Evolutionary conservation across 2,329 filamentous ascomycete species (phyloP).

Genomic region (Colletotrichum ledebouriae): DNA sequence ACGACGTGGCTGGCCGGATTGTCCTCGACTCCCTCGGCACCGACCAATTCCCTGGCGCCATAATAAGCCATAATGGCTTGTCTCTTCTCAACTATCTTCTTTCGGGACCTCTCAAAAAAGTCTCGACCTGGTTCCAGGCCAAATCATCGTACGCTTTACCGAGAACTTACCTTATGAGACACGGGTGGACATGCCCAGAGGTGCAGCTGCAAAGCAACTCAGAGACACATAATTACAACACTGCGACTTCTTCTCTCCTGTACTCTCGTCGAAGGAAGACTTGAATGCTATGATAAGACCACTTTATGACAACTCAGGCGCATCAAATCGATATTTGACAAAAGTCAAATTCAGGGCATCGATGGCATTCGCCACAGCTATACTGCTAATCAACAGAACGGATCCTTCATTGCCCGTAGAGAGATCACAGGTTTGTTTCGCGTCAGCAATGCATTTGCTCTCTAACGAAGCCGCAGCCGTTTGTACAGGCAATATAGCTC

Average conservation of each 20-base stretch:
- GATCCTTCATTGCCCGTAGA: conserved; percentile 36
- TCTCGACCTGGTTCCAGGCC: conserved; percentile 4
- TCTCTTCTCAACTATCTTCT: conserved; percentile 34
- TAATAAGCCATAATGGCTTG: conserved; percentile 15
- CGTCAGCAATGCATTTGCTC: conserved; percentile 25
- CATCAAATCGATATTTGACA: not conserved
- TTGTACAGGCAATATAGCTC: conserved; percentile 37
- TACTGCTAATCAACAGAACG: conserved; percentile 40
- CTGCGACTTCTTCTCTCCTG: conserved; percentile 47
- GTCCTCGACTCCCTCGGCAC: too few species aligned
- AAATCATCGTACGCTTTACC: conserved; percentile 37
- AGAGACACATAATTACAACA: conserved; percentile 48
- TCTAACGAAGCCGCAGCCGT: conserved; percentile 26
- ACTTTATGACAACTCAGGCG: conserved; percentile 26
- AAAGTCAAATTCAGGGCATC: conserved; percentile 29
- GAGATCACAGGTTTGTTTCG: conserved; percentile 38
- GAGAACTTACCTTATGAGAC: conserved; percentile 40
- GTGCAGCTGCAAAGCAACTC: conserved; percentile 33
- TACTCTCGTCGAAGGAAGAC: conserved; percentile 42
- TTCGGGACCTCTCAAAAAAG: conserved; percentile 25
- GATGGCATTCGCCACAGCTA: conserved; percentile 34
- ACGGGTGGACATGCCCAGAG: conserved; percentile 32
- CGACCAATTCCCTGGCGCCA: not conserved
- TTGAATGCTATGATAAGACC: conserved; percentile 29
- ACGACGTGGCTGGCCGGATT: too few species aligned